Conservation (phyloP, 129 eudicot species). For the Helianthus tuberosus region DNA sequence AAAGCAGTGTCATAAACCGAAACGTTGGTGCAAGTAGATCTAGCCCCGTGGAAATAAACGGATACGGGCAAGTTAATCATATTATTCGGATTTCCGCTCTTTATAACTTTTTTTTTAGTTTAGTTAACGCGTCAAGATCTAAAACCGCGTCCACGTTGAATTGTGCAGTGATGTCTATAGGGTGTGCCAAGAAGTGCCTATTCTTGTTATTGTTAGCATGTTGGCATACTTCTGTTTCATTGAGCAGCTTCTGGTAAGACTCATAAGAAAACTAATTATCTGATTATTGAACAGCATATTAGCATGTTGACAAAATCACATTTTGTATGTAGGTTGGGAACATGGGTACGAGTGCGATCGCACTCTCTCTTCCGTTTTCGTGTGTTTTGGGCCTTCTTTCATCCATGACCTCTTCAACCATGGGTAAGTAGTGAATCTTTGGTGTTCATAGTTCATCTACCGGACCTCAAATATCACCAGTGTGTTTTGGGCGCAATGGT, state of each 20-base stretch:
- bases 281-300: neutral
- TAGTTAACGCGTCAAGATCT: constrained; percentile 8
- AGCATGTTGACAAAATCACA: constrained; percentile 8
- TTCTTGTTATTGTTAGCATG: constrained; percentile 90
- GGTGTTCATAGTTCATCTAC: neutral
- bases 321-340: constrained; percentile 57
- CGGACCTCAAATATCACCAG: neutral
- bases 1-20: constrained; percentile 47
- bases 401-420: constrained; percentile 89
- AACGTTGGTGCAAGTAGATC: constrained; percentile 32
- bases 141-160: constrained; percentile 17
- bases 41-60: constrained; percentile 48
- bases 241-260: constrained; percentile 89
- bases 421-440: constrained; percentile 59
- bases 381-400: constrained; percentile 84
- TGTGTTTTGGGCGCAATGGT: too few relatives aligned
- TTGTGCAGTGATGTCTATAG: constrained; percentile 51
- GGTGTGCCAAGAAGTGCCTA: constrained; percentile 91
- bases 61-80: constrained; percentile 59
- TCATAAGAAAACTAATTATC: neutral
- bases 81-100: neutral
- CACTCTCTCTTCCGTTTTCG: constrained; percentile 91
- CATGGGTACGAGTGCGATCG: constrained; percentile 86
- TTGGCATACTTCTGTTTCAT: constrained; percentile 91
- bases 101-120: neutral